A percentile compares a stretch with the other conserved stretches of the same genome.
These are phyloP conservation scores for Ophiostoma pallidulum DNA, from an alignment of 2,329 filamentous ascomycete species.

Conservation along the genomic window DNA sequence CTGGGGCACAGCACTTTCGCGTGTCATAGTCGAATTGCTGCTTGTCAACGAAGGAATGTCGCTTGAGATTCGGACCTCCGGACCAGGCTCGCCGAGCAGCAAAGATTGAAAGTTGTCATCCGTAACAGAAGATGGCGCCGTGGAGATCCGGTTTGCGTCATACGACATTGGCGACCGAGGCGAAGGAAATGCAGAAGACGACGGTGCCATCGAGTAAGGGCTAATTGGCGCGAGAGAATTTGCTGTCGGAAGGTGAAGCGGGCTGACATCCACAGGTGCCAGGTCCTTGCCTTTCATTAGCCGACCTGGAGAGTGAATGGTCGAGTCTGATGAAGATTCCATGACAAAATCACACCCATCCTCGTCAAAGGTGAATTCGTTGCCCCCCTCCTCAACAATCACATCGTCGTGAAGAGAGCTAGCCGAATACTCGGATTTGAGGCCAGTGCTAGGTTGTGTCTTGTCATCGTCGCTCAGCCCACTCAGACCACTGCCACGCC, in stretches of 20 bases:
- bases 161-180: conserved; percentile 60
- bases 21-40: conserved; percentile 67
- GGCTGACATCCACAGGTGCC: conserved; percentile 41
- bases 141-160: conserved; percentile 63
- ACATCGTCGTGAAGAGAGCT: conserved; percentile 43
- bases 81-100: conserved; percentile 63
- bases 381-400: conserved; percentile 37
- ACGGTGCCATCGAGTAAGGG: conserved; percentile 54
- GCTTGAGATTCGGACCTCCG: conserved; percentile 57
- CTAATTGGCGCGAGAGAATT: conserved; percentile 42
- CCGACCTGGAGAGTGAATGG: conserved; percentile 37
- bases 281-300: conserved; percentile 35
- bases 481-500: conserved; percentile 38
- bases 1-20: conserved; percentile 48
- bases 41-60: conserved; percentile 68
- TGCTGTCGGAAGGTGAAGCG: conserved; percentile 35
- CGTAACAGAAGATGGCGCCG: conserved; percentile 62
- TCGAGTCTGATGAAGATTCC: conserved; percentile 31
- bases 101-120: conserved; percentile 66
- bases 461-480: conserved; percentile 34
- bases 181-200: conserved; percentile 55
- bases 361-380: conserved; percentile 24
- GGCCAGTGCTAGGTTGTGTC: conserved; percentile 27
- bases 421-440: conserved; percentile 40
- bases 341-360: conserved; percentile 15